Percentiles rank a stretch among this genome's conserved stretches.
These are phyloP conservation scores for Fusarium goolgardi DNA, from an alignment of 2,329 filamentous ascomycete species.

Conservation along the genomic window DNA sequence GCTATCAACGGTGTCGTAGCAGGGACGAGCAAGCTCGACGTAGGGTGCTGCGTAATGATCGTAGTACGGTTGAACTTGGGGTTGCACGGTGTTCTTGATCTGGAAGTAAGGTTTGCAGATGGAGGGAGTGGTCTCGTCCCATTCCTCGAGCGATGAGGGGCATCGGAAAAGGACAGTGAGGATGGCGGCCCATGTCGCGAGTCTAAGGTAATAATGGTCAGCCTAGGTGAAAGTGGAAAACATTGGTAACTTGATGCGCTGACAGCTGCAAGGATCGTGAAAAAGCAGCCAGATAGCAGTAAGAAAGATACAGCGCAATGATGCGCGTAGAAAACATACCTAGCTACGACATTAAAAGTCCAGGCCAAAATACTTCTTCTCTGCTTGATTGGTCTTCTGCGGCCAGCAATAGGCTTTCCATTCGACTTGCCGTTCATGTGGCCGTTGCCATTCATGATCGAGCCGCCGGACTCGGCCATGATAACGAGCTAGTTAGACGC, in stretches of 20 bases:
- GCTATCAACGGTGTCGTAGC: conserved; percentile 72
- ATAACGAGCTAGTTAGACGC: conserved; percentile 36
- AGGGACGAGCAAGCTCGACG: conserved; percentile 79
- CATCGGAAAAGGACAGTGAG: conserved; percentile 85
- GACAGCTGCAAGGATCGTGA: conserved; percentile 15
- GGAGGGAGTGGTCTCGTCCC: conserved; percentile 76
- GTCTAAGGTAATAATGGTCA: conserved; percentile 58
- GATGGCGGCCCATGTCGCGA: conserved; percentile 88
- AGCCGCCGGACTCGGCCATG: conserved; percentile 53
- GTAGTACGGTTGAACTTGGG: conserved; percentile 88
- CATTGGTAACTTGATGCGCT: conserved; percentile 3
- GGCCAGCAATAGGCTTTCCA: conserved; percentile 43
- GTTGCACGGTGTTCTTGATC: conserved; percentile 71
- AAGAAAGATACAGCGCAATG: conserved; percentile 9
- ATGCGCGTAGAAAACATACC: conserved; percentile 56
- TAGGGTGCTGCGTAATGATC: conserved; percentile 85
- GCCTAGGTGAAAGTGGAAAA: neutral
- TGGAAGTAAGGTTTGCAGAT: conserved; percentile 88
- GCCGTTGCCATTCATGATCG: conserved; percentile 55
- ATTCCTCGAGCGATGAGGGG: conserved; percentile 74
- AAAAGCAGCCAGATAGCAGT: neutral
- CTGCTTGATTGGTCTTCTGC: conserved; percentile 41
- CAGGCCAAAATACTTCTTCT: conserved; percentile 50
- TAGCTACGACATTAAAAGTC: conserved; percentile 63
- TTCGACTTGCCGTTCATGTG: conserved; percentile 51